Evolutionary conservation across 108 stramenopile genomes (phyloP), one percentile per base, ranked within the genome.

Genomic region (Epithemia pelagica): DNA sequence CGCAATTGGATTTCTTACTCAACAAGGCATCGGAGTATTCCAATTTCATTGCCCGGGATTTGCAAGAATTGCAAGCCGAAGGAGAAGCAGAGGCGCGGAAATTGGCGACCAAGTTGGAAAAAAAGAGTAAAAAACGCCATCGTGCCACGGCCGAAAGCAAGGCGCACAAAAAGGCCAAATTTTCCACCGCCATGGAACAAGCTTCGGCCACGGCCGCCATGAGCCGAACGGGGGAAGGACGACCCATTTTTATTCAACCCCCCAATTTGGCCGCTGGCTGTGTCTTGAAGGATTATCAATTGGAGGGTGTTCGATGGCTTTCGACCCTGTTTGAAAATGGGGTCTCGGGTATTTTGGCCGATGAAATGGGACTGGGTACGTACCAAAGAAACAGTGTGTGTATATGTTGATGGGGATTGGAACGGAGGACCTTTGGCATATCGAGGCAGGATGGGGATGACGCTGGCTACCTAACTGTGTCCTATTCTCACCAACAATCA

Each of bases 251-350:
- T 72, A 77, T 84, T 30, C 93, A 95, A 64, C 93, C 93, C 20
- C 65, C 74, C 55, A 91, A 86, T 75, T 73, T 95, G 30, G 71
- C 93, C 21, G 56, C 66, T 19, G 83, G 77, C 8, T 95, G 93
- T 75, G 32, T 66, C 24, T 70, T 95, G 71, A 95, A 95, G 65
- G 92, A 90, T 66, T 90, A 90, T 69, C 89, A 90, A 62, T 61
- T 94, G 65, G 92, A 94, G 71, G 92, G 90, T 56, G 87, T 97
- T 69, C 72, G 96, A 56, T 99, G 98, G 98, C 77, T 99, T 59
- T 89, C 95, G 2, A 86, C 86, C n/a, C 81, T 99, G 54, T 98
- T 90, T 71, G 94, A 98, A 77, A 98, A 98, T 78, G 96, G 97
- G 7, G 92, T 99, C 31, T 90, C 87, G 71, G 99, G 99, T 23